Evolutionary conservation across 2,329 filamentous ascomycete species (phyloP), one percentile per base, ranked within the genome.

Genomic region (Colletotrichum orbiculare): DNA sequence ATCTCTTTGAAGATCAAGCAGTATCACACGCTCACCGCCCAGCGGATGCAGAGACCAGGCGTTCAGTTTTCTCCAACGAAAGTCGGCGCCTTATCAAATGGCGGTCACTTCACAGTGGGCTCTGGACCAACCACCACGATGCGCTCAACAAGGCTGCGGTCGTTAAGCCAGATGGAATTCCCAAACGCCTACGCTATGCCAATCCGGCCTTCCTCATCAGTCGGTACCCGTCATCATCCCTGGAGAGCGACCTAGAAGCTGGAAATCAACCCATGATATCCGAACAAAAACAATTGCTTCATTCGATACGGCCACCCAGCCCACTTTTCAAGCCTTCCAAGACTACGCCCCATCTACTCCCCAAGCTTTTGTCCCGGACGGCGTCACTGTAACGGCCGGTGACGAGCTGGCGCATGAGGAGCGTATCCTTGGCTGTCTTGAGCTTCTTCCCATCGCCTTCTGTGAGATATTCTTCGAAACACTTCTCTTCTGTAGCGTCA

Each of bases 391-490:
- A 81, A 61, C 82, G 87, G 11, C 91, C 90, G 10, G 84, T 89
- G 1, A 89, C 88, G 67, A 96, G 88, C 67, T 85, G 87, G 69
- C 91, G 87, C 83, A 94, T 90, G 69, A 93, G 82, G 2, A 94
- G 81, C 0, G 91, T 92, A 71, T 95, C 92, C 73, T 87, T 89
- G 4, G 91, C 88, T 33, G 86, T 87, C 68, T 85, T 87, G 8
- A 91, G 78, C 46, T 81, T 84, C 71, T 87, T 87, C 2, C 91
- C 91, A 48, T 87, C 87, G 10, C 91, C 90, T 5, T 81, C 79
- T 0, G 87, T 81, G 42, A 96, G 79, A 63, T 85, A 90, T 34
- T 90, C 86, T 69, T 90, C 87, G 67, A 96, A 88, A 90, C 91
- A 95, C 5, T 73, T 74, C 73, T 94, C 91, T 73, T 97, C 93